Base-by-base conservation (phyloP, 2,329 filamentous ascomycete species). In the Emmonsiellopsis sp. region DNA sequence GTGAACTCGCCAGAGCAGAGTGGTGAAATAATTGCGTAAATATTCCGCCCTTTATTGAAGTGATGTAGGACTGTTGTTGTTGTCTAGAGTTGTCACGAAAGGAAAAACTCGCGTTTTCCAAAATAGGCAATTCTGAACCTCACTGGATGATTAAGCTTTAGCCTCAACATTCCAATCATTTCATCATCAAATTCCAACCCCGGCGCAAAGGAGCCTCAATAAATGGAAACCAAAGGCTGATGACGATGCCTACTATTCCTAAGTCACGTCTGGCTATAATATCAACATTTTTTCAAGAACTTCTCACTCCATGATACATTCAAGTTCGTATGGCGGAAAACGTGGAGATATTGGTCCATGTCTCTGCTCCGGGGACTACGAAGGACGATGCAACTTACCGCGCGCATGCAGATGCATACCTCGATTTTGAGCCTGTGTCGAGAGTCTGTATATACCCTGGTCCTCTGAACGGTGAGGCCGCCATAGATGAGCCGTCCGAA, bases 321-420 rank as follows among this genome's bases (percentile, higher is more conserved):
- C 20, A 26, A 26, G 32, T 5, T 49, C 16, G 32, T 10, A 48
- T 49, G 44, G 65, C 60, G 57, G 57, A 54, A 51, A 58, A 30
- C 54, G 62, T 54, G 47, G 69, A 73, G 61, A 66, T 73, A 53
- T 68, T 73, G 52, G 68, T 73, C 48, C 72, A 73, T 60, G 63
- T 74, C 57, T 64, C 68, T 50, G 71, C 71, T 15, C 65, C 69
- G 32, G 68, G 68, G 57, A 63, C 61, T 50, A 60, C 57, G 37
- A 59, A 57, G 45, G 68, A 74, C 55, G 71, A 74, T 61, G 63
- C 63, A 34, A 64, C 62, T 51, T 72, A 73, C 60, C 64, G 64
- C 37, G 63, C 67, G 10, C 68, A 72, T 35, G 69, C 71, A 42
- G 62, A 64, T 50, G 66, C 70, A 7, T 67, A 69, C 50, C 55